phyloP scores from a whole-genome alignment of 116 monocot species.

The Posidonia oceanica region DNA sequence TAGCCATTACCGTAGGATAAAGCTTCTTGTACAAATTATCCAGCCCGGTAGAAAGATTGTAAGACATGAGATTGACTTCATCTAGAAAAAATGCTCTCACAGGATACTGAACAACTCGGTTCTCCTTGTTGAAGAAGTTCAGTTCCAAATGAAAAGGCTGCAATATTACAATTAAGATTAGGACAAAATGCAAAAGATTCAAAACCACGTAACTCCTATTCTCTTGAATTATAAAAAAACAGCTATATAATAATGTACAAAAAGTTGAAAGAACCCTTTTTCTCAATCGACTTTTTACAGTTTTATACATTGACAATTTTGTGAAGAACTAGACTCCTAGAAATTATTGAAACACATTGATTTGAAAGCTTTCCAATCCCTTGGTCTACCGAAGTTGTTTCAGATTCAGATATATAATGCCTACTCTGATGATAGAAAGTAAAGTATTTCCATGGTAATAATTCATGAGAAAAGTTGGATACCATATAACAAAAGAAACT shows the following conservation, averaged over 20 bases:
- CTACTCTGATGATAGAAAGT: not conserved
- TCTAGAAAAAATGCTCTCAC: constrained; percentile 86
- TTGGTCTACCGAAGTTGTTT: too few species aligned
- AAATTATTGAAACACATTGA: too few species aligned
- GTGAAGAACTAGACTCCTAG: too few species aligned
- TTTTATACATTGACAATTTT: too few species aligned
- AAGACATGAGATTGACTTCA: constrained; percentile 91
- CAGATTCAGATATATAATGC: too few species aligned
- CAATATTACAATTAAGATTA: constrained; percentile 11
- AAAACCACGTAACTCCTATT: too few species aligned
- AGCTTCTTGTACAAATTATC: constrained; percentile 91
- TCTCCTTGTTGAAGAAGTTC: constrained; percentile 93
- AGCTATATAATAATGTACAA: too few species aligned
- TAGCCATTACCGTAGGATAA: constrained; percentile 52
- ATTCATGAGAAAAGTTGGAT: not conserved
- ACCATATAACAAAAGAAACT: not conserved
- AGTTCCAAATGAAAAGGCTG: constrained; percentile 97
- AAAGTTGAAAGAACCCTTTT: too few species aligned
- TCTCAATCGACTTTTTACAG: too few species aligned
- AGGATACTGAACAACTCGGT: constrained; percentile 87
- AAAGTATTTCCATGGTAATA: not conserved
- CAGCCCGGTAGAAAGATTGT: constrained; percentile 75
- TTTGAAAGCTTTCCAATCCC: too few species aligned
- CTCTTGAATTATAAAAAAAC: too few species aligned
- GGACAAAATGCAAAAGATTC: not conserved